These are phyloP conservation scores for Fraxinus velutina DNA, from an alignment of 305 asterid genomes.

Conservation along the genomic window DNA sequence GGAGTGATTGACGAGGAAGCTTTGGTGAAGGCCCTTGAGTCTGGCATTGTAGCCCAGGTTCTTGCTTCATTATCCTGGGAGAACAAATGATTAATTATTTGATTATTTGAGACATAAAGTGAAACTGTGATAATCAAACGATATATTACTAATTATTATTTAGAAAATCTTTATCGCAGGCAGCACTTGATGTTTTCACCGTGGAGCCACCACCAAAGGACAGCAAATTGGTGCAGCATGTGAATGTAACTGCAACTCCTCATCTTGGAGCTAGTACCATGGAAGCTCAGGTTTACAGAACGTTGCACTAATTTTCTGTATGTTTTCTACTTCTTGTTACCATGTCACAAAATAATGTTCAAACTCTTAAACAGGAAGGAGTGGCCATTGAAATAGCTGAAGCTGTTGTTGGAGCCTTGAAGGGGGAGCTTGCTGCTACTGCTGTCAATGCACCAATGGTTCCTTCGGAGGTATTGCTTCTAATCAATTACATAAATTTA, in stretches of 20 bases:
- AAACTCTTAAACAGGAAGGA: constrained; percentile 63
- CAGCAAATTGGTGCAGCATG: constrained; percentile 72
- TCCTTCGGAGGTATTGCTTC: constrained; percentile 72
- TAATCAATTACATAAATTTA: not conserved
- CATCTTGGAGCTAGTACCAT: constrained; percentile 98
- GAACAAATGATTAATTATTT: constrained; percentile 5
- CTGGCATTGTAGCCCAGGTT: constrained; percentile 97
- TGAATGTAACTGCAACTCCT: constrained; percentile 78
- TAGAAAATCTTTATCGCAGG: constrained; percentile 38
- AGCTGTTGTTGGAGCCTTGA: constrained; percentile 96
- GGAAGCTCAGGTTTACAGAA: constrained; percentile 82
- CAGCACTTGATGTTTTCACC: constrained; percentile 94
- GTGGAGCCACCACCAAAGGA: constrained; percentile 90
- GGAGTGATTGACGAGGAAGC: constrained; percentile 98
- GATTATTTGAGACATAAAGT: not conserved
- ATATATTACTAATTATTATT: not conserved
- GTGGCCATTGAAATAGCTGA: constrained; percentile 98
- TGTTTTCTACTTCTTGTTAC: not conserved
- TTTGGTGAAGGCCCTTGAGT: constrained; percentile 75
- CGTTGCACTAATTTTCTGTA: not conserved
- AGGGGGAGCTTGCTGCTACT: constrained; percentile 96
- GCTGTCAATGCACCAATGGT: constrained; percentile 99
- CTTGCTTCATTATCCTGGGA: constrained; percentile 12
- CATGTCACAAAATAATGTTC: constrained; percentile 4
- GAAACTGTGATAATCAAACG: not conserved